Conservation (phyloP, 768 basidiomycete genomes). For the Brasilioporus rufonigricans region DNA sequence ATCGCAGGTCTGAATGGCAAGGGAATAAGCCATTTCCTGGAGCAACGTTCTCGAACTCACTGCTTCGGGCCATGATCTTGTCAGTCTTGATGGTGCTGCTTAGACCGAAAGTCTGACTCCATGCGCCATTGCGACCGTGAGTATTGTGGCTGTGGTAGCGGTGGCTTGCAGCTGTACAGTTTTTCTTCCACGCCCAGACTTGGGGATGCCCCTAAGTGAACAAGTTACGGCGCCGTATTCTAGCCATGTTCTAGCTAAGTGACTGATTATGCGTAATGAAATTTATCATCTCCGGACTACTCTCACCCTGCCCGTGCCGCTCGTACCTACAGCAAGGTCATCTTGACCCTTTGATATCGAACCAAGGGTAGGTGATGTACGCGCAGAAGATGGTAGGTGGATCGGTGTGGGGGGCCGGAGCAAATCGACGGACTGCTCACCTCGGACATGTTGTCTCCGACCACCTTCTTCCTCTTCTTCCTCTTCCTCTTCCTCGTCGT, state of each 20-base stretch:
- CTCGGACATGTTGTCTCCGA: slow-evolving; percentile 32
- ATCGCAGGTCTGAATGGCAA: slow-evolving; percentile 64
- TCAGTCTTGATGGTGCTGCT: slow-evolving; percentile 48
- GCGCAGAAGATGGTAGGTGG: slow-evolving; percentile 42
- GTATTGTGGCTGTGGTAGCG: no score
- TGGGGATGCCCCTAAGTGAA: slow-evolving; percentile 11
- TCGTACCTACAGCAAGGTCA: slow-evolving; percentile 24
- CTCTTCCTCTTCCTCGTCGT: slow-evolving; percentile 55
- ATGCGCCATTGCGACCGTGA: slow-evolving; percentile 40
- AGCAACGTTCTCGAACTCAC: slow-evolving; percentile 44
- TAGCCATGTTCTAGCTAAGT: background rate
- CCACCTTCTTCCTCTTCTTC: slow-evolving; percentile 29
- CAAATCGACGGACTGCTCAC: slow-evolving; percentile 36
- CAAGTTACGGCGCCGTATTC: background rate
- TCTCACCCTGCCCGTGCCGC: slow-evolving; percentile 45
- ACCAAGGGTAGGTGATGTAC: slow-evolving; percentile 51
- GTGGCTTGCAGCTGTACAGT: slow-evolving; percentile 66
- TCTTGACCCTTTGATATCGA: slow-evolving; percentile 46
- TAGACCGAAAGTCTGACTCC: background rate
- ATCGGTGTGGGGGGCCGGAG: slow-evolving; percentile 40
- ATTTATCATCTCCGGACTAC: slow-evolving; percentile 45
- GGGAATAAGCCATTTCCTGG: slow-evolving; percentile 4
- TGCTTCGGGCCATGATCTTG: slow-evolving; percentile 72
- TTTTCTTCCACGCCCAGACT: slow-evolving; percentile 25
- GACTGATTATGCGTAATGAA: slow-evolving; percentile 11